Conservation (phyloP, 148 eudicot species). For the Fagopyrum esculentum region DNA sequence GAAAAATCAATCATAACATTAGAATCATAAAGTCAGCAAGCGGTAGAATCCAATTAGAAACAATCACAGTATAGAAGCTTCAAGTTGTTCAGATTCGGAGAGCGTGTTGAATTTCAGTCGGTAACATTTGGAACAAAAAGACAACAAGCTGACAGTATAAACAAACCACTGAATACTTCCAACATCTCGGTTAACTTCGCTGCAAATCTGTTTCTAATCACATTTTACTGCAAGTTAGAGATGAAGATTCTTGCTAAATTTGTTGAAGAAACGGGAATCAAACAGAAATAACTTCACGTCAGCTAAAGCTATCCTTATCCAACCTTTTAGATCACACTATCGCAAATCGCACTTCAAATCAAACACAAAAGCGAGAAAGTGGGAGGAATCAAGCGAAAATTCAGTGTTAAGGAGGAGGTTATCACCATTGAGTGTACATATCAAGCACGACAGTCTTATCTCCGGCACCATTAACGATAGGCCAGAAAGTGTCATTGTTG, state of each 20-base stretch:
- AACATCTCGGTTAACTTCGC: not conserved
- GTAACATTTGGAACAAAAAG: not conserved
- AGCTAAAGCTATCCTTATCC: not conserved
- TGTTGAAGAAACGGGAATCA: not conserved
- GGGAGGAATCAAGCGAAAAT: not conserved
- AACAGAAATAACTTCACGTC: not conserved
- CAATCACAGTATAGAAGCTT: not conserved
- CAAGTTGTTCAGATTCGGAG: not conserved
- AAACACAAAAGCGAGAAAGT: not conserved
- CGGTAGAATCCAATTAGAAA: not conserved
- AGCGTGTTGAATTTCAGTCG: no score
- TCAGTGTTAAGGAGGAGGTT: not conserved
- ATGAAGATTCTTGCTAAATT: not conserved
- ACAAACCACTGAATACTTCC: not conserved
- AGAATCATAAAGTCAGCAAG: not conserved
- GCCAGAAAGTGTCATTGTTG: constrained; percentile 82
- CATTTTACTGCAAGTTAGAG: not conserved
- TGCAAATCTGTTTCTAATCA: not conserved
- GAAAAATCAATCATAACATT: not conserved
- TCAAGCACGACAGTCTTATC: constrained; percentile 70
- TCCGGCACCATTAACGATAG: constrained; percentile 65
- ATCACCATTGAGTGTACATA: constrained; percentile 90
- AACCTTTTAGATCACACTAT: not conserved
- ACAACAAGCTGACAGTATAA: not conserved
- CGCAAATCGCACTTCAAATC: not conserved